Conservation (phyloP, 2,329 filamentous ascomycete genomes). For the Cytospora paraplurivora region DNA sequence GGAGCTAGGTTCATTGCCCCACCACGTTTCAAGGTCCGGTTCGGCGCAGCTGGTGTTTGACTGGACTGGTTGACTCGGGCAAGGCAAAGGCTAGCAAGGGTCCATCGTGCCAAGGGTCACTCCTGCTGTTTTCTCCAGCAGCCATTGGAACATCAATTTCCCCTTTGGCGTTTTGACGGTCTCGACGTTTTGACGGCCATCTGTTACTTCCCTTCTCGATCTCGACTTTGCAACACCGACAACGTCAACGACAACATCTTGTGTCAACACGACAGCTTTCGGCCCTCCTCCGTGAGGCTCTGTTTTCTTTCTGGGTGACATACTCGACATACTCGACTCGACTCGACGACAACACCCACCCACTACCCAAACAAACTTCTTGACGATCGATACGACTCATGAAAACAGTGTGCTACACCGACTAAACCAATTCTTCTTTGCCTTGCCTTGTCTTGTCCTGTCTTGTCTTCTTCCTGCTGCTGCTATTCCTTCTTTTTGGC, state of each 20-base stretch:
- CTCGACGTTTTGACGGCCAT: conserved; percentile 1
- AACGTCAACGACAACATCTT: neutral
- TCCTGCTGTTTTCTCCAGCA: conserved; percentile 18
- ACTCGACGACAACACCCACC: neutral
- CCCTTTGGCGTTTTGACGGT: conserved; percentile 17
- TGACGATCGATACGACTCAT: conserved; percentile 26
- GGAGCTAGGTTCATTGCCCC: conserved; percentile 8
- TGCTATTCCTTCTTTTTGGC: conserved; percentile 13
- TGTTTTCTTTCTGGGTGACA: neutral
- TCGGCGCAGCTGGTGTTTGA: no score
- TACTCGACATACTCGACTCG: neutral
- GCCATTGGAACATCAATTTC: conserved; percentile 10
- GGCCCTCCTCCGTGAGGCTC: neutral
- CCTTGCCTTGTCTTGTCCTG: conserved; percentile 13
- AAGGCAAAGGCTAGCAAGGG: neutral
- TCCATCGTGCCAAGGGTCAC: conserved; percentile 19
- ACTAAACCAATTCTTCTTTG: conserved; percentile 13
- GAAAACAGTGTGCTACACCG: conserved; percentile 19
- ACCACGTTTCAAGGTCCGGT: neutral
- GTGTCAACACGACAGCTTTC: neutral
- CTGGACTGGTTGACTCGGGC: neutral
- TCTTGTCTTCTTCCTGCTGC: conserved; percentile 8
- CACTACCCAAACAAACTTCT: neutral
- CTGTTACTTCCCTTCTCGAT: neutral
- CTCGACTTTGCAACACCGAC: neutral